Percentiles rank a stretch among this genome's conserved stretches.
These are phyloP conservation scores for Halenospora varia DNA, from an alignment of 495 filamentous ascomycete genomes.

Conservation along the genomic window DNA sequence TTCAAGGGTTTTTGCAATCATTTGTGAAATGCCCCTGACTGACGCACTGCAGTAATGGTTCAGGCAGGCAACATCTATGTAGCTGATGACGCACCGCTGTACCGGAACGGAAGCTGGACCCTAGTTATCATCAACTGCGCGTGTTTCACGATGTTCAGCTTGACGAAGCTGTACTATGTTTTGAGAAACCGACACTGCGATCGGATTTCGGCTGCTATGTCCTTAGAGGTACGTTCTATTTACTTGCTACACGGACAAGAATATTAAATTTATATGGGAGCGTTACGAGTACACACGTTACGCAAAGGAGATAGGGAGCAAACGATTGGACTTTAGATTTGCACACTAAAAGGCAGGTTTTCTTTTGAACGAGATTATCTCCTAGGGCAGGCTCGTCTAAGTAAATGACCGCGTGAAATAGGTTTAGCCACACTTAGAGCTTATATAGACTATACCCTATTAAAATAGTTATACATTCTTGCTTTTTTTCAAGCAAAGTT, in stretches of 20 bases:
- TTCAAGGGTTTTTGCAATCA: not conserved
- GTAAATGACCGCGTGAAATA: not conserved
- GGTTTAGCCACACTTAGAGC: not conserved
- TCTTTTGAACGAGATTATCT: not conserved
- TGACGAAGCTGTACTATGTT: slow-evolving; percentile 57
- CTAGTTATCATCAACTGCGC: slow-evolving; percentile 50
- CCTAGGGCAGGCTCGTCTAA: not conserved
- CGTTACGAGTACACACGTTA: slow-evolving; percentile 55
- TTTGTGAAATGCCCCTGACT: not conserved
- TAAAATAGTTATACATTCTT: not conserved
- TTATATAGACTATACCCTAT: not conserved
- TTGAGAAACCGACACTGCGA: slow-evolving; percentile 47
- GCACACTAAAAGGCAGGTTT: slow-evolving; percentile 17
- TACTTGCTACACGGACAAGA: not conserved
- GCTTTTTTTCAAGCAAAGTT: not conserved
- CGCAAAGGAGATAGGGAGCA: slow-evolving; percentile 63
- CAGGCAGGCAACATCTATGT: slow-evolving; percentile 49
- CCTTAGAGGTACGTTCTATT: slow-evolving; percentile 28
- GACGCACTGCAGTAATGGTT: slow-evolving; percentile 45
- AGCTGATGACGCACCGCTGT: slow-evolving; percentile 56
- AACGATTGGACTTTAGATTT: slow-evolving; percentile 38
- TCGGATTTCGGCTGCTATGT: slow-evolving; percentile 52
- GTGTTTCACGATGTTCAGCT: slow-evolving; percentile 50
- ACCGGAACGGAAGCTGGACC: slow-evolving; percentile 60
- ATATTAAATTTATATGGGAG: slow-evolving; percentile 30